Conservation (phyloP, 129 eudicot species). For the Helichrysum umbraculigerum region DNA sequence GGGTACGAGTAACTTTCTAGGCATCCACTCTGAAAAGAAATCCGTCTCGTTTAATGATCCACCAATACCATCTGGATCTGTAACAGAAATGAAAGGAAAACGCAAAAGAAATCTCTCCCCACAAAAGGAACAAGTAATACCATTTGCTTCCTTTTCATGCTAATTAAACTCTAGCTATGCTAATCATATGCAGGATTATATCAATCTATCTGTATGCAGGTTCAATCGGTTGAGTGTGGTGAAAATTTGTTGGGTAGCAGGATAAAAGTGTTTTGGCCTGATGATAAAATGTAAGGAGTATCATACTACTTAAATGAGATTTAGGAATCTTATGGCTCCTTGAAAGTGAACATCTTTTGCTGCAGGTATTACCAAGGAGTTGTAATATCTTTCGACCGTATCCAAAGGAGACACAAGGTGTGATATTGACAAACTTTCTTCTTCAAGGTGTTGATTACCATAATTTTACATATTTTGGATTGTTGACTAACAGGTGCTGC, state of each 20-base stretch:
- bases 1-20: not conserved
- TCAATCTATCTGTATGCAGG: not conserved
- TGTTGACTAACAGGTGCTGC: not conserved
- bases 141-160: not conserved
- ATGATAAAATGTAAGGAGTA: not conserved
- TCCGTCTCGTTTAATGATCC: not conserved
- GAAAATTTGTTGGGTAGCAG: not conserved
- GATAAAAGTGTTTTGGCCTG: not conserved
- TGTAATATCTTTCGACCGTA: not conserved
- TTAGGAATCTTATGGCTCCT: not conserved
- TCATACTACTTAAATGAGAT: not conserved
- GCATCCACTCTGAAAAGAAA: not conserved
- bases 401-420: not conserved
- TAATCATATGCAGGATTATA: not conserved
- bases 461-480: too few species aligned
- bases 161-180: not conserved
- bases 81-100: not conserved
- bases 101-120: not conserved
- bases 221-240: not conserved
- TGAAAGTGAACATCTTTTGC: not conserved
- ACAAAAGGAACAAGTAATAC: not conserved
- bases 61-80: not conserved
- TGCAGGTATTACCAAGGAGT: not conserved
- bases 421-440: not conserved
- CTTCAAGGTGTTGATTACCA: not conserved